A percentile compares a stretch with the other conserved stretches of the same genome.
Evolutionary conservation across 2,329 filamentous ascomycete species (phyloP).

Genomic region (Penicillium sp.): DNA sequence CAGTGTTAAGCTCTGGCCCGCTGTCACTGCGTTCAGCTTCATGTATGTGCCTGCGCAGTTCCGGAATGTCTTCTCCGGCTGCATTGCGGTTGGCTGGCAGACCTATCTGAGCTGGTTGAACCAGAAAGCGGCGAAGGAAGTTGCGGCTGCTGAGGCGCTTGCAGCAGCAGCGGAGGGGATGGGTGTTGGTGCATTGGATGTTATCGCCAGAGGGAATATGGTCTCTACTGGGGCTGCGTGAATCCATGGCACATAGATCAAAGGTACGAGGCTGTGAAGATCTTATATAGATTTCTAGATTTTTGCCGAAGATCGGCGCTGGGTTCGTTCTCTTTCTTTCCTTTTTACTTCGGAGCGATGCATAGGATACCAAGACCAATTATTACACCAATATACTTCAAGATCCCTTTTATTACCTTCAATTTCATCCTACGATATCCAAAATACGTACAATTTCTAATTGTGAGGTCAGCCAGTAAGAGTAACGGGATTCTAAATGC

Average conservation of each 20-base stretch:
- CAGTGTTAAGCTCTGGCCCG: constrained; percentile 83
- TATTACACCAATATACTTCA: constrained; percentile 17
- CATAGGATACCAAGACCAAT: constrained; percentile 21
- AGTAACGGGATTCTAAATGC: constrained; percentile 12
- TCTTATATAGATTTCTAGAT: constrained; percentile 15
- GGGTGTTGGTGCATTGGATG: constrained; percentile 9
- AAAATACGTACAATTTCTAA: background rate
- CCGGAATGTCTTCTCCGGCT: constrained; percentile 73
- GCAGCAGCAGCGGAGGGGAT: constrained; percentile 16
- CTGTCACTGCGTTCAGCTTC: constrained; percentile 82
- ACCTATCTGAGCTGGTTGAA: constrained; percentile 84
- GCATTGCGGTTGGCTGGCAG: constrained; percentile 86
- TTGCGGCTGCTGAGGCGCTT: constrained; percentile 37
- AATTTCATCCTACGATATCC: background rate
- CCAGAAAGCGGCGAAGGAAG: constrained; percentile 64
- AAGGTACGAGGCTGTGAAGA: background rate
- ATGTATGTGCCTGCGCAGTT: constrained; percentile 78
- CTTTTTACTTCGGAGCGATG: constrained; percentile 11
- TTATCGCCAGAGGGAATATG: constrained; percentile 16
- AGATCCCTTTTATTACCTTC: background rate
- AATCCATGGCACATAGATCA: background rate
- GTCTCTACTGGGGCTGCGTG: constrained; percentile 20
- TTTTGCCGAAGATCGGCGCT: constrained; percentile 7
- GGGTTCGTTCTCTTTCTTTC: background rate
- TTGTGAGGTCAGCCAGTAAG: constrained; percentile 9